Conservation (phyloP, 768 basidiomycete species). For the Leccinum fibrillosum region DNA sequence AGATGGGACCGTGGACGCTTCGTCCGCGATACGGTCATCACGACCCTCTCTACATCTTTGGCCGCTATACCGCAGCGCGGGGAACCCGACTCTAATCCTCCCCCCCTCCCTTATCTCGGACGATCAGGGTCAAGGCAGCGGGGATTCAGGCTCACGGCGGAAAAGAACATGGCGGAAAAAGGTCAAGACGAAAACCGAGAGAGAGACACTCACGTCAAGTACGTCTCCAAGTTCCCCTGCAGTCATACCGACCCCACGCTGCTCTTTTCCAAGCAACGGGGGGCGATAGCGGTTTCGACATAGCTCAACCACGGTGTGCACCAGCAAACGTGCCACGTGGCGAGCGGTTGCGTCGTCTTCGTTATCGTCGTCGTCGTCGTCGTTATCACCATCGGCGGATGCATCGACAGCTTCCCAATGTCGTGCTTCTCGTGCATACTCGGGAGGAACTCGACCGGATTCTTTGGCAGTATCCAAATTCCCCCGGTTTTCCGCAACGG, state of each 20-base stretch:
- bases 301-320: slow-evolving; percentile 21
- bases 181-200: neutral
- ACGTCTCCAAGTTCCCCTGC: slow-evolving; percentile 31
- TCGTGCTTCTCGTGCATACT: slow-evolving; percentile 1
- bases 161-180: neutral
- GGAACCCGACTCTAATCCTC: slow-evolving; percentile 7
- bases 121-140: slow-evolving; percentile 18
- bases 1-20: slow-evolving; percentile 4
- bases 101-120: neutral
- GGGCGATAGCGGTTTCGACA: slow-evolving; percentile 22
- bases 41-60: slow-evolving; percentile 8
- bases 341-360: slow-evolving; percentile 1
- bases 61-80: slow-evolving; percentile 14
- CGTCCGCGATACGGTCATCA: neutral
- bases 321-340: slow-evolving; percentile 21
- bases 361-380: neutral
- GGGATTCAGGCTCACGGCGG: slow-evolving; percentile 1
- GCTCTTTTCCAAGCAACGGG: slow-evolving; percentile 1
- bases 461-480: neutral
- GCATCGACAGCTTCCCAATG: neutral
- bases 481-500: slow-evolving; percentile 10
- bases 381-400: slow-evolving; percentile 1
- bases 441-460: slow-evolving; percentile 15
- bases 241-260: slow-evolving; percentile 19
- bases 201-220: slow-evolving; percentile 29